phyloP scores from a whole-genome alignment of 805 yeast genomes.

The Candida anglica region DNA sequence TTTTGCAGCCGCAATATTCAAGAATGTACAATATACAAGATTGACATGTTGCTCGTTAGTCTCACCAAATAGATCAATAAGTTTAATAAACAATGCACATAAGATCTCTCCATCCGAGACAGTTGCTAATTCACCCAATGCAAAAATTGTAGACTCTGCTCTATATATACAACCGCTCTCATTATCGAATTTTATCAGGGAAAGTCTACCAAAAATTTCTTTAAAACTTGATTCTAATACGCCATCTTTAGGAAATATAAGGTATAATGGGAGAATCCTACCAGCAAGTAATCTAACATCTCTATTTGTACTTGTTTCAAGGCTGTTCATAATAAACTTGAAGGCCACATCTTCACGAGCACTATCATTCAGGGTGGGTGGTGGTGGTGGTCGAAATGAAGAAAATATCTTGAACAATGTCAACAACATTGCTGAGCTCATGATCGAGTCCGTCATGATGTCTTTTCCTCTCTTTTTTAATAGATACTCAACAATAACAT shows the following conservation, averaged over 20 bases:
- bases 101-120: slow-evolving; percentile 64
- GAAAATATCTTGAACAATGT: slow-evolving; percentile 47
- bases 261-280: slow-evolving; percentile 50
- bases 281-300: slow-evolving; percentile 53
- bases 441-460: slow-evolving; percentile 16
- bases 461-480: slow-evolving; percentile 5
- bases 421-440: slow-evolving; percentile 42
- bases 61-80: slow-evolving; percentile 66
- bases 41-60: slow-evolving; percentile 62
- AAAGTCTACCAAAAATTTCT: slow-evolving; percentile 37
- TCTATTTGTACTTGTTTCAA: slow-evolving; percentile 41
- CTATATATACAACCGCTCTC: slow-evolving; percentile 30
- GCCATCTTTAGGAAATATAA: slow-evolving; percentile 35
- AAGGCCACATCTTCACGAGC: slow-evolving; percentile 26
- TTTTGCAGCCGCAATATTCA: slow-evolving; percentile 53
- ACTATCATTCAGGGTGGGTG: slow-evolving; percentile 4
- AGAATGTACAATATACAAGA: slow-evolving; percentile 62
- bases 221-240: slow-evolving; percentile 44
- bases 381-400: slow-evolving; percentile 48
- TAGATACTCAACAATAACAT: slow-evolving; percentile 17
- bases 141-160: slow-evolving; percentile 54
- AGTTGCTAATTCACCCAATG: slow-evolving; percentile 64
- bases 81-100: slow-evolving; percentile 58
- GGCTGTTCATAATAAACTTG: slow-evolving; percentile 35
- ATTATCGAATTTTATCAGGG: slow-evolving; percentile 33